phyloP scores from a whole-genome alignment of 2,329 filamentous ascomycete genomes.

The Aspergillus sclerotialis region DNA sequence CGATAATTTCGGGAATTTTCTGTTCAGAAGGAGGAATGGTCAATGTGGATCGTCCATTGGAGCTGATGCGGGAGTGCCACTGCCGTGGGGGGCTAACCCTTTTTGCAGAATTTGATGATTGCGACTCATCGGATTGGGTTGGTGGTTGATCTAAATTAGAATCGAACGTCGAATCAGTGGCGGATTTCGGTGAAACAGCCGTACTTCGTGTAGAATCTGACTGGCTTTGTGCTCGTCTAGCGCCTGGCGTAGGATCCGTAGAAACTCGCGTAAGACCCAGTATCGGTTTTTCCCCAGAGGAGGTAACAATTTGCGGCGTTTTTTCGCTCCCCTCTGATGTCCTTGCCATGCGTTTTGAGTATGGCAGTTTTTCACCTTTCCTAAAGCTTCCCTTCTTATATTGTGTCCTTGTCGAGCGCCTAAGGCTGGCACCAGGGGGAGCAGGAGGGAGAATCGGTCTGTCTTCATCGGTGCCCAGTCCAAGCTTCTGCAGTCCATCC shows the following conservation, averaged over 20 bases:
- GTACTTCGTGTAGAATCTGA: constrained; percentile 23
- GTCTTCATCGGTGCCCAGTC: constrained; percentile 54
- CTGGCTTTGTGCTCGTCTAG: constrained; percentile 40
- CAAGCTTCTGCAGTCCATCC: constrained; percentile 36
- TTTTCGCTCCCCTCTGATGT: constrained; percentile 57
- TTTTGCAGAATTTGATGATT: constrained; percentile 21
- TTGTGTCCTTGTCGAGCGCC: constrained; percentile 84
- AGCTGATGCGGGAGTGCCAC: constrained; percentile 51
- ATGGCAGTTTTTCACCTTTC: constrained; percentile 66
- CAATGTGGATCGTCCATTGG: constrained; percentile 51
- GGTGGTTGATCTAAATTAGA: constrained; percentile 22
- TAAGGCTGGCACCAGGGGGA: constrained; percentile 67
- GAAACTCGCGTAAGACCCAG: constrained; percentile 27
- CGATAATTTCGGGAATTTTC: constrained; percentile 51
- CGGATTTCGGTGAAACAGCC: constrained; percentile 12
- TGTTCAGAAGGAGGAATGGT: constrained; percentile 43
- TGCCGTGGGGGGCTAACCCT: constrained; percentile 32
- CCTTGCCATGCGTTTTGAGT: constrained; percentile 64
- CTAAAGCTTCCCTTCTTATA: constrained; percentile 84
- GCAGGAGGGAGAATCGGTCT: constrained; percentile 77
- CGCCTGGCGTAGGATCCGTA: constrained; percentile 28
- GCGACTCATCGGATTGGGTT: constrained; percentile 12
- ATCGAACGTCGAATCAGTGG: constrained; percentile 19
- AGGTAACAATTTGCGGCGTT: constrained; percentile 28
- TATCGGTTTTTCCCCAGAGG: constrained; percentile 27